A percentile compares a stretch with the other conserved stretches of the same genome.
Conservation (phyloP, 768 basidiomycete genomes). For the Mycena belliarum region DNA sequence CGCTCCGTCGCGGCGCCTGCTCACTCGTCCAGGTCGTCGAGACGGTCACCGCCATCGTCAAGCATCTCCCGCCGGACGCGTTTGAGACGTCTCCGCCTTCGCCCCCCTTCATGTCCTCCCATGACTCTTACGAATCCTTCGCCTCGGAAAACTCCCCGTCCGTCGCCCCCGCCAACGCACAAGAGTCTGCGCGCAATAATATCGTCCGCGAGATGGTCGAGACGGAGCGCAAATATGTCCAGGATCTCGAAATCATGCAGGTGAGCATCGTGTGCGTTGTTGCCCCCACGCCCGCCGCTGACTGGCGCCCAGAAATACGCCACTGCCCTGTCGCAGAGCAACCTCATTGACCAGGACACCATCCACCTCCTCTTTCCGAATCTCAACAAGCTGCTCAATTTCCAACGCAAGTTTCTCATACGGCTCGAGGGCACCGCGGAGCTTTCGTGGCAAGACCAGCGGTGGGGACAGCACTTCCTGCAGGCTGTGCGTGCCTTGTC, state of each 20-base stretch:
- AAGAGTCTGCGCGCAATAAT: constrained; percentile 70
- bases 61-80: constrained; percentile 66
- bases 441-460: constrained; percentile 78
- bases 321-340: constrained; percentile 75
- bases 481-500: constrained; percentile 66
- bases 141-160: constrained; percentile 41
- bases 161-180: constrained; percentile 51
- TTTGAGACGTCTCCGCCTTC: constrained; percentile 68
- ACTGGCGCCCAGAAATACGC: constrained; percentile 74
- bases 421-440: constrained; percentile 85
- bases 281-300: constrained; percentile 3
- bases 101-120: constrained; percentile 34
- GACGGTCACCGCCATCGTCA: constrained; percentile 83
- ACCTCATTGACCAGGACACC: constrained; percentile 90
- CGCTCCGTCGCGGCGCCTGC: neutral
- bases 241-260: constrained; percentile 96
- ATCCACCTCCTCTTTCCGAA: constrained; percentile 95
- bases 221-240: constrained; percentile 95
- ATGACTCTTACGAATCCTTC: constrained; percentile 35
- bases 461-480: constrained; percentile 85
- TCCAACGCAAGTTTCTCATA: constrained; percentile 93
- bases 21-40: constrained; percentile 68
- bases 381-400: constrained; percentile 92
- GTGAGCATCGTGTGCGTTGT: constrained; percentile 44
- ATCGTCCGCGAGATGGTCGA: constrained; percentile 89